Evolutionary conservation across 441 rosid species (phyloP).

Genomic region (Croton laevigatus): DNA sequence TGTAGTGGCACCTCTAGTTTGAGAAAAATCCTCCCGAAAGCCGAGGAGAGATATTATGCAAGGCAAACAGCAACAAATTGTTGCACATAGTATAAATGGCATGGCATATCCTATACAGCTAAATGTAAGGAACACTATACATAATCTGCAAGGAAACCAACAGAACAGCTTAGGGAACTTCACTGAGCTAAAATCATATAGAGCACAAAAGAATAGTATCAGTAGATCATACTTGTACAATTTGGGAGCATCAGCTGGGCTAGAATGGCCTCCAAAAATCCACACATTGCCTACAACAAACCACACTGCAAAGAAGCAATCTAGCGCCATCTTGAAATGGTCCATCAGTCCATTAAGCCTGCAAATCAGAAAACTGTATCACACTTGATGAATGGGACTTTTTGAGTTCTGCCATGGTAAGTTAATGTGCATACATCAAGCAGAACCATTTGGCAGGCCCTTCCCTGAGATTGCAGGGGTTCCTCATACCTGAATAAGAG

Average conservation of each 20-base stretch:
- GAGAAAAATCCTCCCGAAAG: conserved; percentile 76
- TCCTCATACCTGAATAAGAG: not conserved
- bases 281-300: conserved; percentile 98
- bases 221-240: conserved; percentile 68
- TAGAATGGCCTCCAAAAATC: conserved; percentile 95
- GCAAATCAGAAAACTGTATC: conserved; percentile 27
- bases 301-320: conserved; percentile 98
- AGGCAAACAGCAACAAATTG: conserved; percentile 94
- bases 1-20: conserved; percentile 76
- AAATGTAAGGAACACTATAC: conserved; percentile 87
- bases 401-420: not conserved
- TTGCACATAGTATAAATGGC: conserved; percentile 97
- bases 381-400: conserved; percentile 9
- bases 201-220: conserved; percentile 7
- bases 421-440: not conserved
- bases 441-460: not conserved
- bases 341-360: conserved; percentile 72
- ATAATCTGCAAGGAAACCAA: conserved; percentile 55
- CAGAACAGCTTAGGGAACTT: not conserved
- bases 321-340: conserved; percentile 85
- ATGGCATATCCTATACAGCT: conserved; percentile 98
- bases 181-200: conserved; percentile 4
- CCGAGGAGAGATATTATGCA: conserved; percentile 89
- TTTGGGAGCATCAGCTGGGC: conserved; percentile 85
- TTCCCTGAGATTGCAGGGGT: not conserved